Conservation (phyloP, 2,329 filamentous ascomycete genomes). For the Lasiodiplodia sp. region DNA sequence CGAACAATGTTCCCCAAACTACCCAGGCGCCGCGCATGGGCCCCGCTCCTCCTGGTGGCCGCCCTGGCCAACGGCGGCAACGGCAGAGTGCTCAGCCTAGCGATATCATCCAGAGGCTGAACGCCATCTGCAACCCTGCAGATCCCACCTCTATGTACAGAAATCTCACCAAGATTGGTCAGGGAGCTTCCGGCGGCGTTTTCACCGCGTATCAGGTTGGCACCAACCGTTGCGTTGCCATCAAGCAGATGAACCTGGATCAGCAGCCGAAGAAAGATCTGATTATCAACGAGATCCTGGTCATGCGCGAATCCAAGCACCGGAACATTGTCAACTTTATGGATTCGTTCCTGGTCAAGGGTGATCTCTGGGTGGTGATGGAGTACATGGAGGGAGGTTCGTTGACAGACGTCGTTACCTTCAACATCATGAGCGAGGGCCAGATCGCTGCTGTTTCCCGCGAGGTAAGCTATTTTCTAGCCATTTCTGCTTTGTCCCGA, state of each 20-base stretch:
- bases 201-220: constrained; percentile 88
- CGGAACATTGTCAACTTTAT: constrained; percentile 99
- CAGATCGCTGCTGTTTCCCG: constrained; percentile 96
- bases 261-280: constrained; percentile 98
- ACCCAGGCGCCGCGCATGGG: constrained; percentile 57
- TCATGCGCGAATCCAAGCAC: constrained; percentile 99
- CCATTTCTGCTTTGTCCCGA: not conserved
- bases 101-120: constrained; percentile 83
- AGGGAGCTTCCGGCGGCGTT: constrained; percentile 95
- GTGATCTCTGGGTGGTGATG: constrained; percentile 99
- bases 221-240: constrained; percentile 88
- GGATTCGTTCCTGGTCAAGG: constrained; percentile 88
- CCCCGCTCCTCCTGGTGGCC: constrained; percentile 57
- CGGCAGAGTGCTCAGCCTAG: constrained; percentile 76
- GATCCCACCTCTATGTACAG: constrained; percentile 90
- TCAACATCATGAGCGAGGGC: constrained; percentile 98
- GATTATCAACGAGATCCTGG: constrained; percentile 98
- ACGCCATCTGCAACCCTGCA: constrained; percentile 87
- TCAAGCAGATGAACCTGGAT: constrained; percentile 99
- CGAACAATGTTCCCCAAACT: constrained; percentile 52
- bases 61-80: constrained; percentile 74
- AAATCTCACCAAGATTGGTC: constrained; percentile 91
- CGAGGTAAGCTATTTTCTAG: constrained; percentile 60
- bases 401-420: constrained; percentile 96
- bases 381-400: constrained; percentile 99